Percentiles rank a stretch among this genome's conserved stretches.
Conservation (phyloP, 192 early-diverging fungal genomes). For the Geranomyces michiganensis region DNA sequence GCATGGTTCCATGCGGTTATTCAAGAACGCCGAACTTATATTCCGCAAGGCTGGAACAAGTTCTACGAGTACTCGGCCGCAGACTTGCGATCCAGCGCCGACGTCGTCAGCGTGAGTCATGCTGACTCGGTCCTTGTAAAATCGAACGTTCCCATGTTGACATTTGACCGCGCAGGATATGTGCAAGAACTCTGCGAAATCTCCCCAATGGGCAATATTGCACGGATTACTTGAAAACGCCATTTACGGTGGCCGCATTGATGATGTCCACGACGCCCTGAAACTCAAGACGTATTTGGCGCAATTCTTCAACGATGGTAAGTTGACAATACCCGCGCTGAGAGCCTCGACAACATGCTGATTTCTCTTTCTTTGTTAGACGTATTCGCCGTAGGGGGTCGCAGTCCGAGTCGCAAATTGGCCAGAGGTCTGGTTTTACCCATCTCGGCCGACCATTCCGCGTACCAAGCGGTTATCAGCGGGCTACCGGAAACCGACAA, state of each 20-base stretch:
- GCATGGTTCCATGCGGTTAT: slow-evolving; percentile 67
- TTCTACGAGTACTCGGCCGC: slow-evolving; percentile 66
- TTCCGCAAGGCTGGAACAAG: slow-evolving; percentile 68
- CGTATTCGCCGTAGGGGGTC: slow-evolving; percentile 45
- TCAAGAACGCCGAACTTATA: slow-evolving; percentile 61
- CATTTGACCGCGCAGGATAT: slow-evolving; percentile 31
- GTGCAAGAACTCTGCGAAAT: slow-evolving; percentile 35
- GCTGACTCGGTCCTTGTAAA: not conserved
- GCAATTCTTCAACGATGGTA: slow-evolving; percentile 61
- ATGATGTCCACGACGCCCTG: slow-evolving; percentile 51
- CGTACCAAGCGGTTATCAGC: slow-evolving; percentile 45
- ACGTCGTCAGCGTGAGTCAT: slow-evolving; percentile 35
- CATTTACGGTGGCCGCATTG: slow-evolving; percentile 65
- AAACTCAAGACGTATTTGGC: slow-evolving; percentile 53
- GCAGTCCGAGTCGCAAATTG: slow-evolving; percentile 45
- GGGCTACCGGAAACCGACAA: slow-evolving; percentile 52
- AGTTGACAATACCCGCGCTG: not conserved
- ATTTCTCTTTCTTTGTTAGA: slow-evolving; percentile 20
- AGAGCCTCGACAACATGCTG: not conserved
- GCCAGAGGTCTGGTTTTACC: slow-evolving; percentile 50
- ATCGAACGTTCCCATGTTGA: not conserved
- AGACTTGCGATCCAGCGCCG: slow-evolving; percentile 58
- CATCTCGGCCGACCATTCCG: slow-evolving; percentile 40
- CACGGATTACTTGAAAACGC: slow-evolving; percentile 60
- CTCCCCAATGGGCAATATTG: slow-evolving; percentile 51